Conservation (phyloP, 352 stramenopile species). For the Aphanomyces astaci region DNA sequence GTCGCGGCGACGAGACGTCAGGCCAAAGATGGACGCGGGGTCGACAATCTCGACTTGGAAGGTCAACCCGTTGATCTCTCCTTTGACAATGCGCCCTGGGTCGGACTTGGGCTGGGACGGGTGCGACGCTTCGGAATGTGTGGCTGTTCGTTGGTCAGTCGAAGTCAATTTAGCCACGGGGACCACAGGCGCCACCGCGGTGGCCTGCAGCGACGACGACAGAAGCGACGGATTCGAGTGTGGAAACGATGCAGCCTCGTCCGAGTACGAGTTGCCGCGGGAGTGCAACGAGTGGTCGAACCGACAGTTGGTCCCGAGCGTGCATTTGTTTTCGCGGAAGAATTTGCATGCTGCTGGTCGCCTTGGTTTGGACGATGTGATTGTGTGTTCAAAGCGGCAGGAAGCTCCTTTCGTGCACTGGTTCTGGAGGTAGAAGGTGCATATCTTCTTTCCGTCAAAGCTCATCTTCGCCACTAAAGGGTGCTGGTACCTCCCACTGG, state of each 20-base stretch:
- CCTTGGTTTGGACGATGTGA: neutral
- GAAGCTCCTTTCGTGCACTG: constrained; percentile 39
- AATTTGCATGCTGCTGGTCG: constrained; percentile 45
- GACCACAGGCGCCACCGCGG: neutral
- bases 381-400: constrained; percentile 23
- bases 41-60: constrained; percentile 22
- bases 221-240: neutral
- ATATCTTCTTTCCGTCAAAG: constrained; percentile 25
- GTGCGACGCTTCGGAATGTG: neutral
- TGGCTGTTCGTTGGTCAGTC: neutral
- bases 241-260: neutral
- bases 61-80: constrained; percentile 16
- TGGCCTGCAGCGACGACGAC: neutral
- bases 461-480: neutral
- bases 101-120: constrained; percentile 13
- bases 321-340: constrained; percentile 57
- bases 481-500: neutral
- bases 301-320: constrained; percentile 48
- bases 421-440: constrained; percentile 67
- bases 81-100: constrained; percentile 15
- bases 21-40: neutral
- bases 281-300: constrained; percentile 41
- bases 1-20: constrained; percentile 5
- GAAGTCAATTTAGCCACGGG: neutral
- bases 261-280: neutral